A percentile compares a stretch with the other conserved stretches of the same genome.
Conservation (phyloP, 306 rosid genomes). For the Fagus crenata region DNA sequence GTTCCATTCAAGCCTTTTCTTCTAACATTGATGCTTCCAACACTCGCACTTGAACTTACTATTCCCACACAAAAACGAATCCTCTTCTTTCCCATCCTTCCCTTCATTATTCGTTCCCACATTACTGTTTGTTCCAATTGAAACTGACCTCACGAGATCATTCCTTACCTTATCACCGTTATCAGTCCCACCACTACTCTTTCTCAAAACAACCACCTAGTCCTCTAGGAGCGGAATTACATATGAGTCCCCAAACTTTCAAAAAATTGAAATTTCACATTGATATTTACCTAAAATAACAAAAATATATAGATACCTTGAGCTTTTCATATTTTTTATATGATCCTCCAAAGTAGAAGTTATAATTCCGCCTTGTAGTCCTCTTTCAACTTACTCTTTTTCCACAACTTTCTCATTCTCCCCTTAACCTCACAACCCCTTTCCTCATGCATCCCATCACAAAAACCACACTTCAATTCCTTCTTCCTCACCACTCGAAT, state of each 20-base stretch:
- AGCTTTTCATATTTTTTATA: too few relatives aligned
- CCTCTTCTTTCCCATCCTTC: background rate
- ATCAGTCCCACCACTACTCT: background rate
- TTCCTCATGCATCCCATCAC: constrained; percentile 54
- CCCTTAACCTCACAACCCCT: constrained; percentile 42
- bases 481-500: constrained; percentile 21
- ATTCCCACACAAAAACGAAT: constrained; percentile 25
- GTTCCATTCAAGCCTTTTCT: constrained; percentile 43
- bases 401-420: constrained; percentile 49
- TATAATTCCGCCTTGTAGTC: background rate
- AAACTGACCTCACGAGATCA: constrained; percentile 24
- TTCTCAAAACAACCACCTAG: background rate
- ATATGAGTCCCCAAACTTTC: too few relatives aligned
- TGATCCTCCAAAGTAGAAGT: too few relatives aligned
- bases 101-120: background rate
- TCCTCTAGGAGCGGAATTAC: too few relatives aligned
- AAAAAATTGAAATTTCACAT: too few relatives aligned
- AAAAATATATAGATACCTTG: too few relatives aligned
- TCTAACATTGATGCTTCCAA: constrained; percentile 52
- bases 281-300: too few relatives aligned
- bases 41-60: constrained; percentile 45
- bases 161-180: background rate
- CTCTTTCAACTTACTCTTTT: constrained; percentile 26
- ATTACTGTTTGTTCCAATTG: constrained; percentile 21
- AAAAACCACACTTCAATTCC: constrained; percentile 47